Evolutionary conservation across 495 filamentous ascomycete species (phyloP).

Genomic region (Geopyxis carbonaria): DNA sequence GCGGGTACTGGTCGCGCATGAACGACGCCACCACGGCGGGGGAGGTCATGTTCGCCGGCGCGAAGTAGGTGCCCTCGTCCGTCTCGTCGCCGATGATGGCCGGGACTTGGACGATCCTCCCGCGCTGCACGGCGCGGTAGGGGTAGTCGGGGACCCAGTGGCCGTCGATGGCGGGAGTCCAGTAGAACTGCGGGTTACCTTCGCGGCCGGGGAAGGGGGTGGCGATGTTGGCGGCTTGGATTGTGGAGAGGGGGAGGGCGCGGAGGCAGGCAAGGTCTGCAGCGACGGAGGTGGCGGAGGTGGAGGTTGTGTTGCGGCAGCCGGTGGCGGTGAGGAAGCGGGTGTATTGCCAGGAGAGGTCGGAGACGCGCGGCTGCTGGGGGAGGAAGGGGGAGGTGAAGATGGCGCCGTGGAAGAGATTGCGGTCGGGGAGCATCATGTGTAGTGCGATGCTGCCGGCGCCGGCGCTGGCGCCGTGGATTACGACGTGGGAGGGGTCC

Average conservation of each 20-base stretch:
- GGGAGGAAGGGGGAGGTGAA: slow-evolving; percentile 8
- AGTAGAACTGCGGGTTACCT: not conserved
- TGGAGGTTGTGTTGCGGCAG: not conserved
- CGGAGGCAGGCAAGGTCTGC: slow-evolving; percentile 5
- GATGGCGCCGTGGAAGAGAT: slow-evolving; percentile 8
- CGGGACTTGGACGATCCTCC: not conserved
- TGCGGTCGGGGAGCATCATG: slow-evolving; percentile 1
- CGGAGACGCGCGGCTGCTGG: slow-evolving; percentile 1
- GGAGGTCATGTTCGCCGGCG: slow-evolving; percentile 2
- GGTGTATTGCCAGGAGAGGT: slow-evolving; percentile 3
- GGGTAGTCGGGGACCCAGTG: slow-evolving; percentile 5
- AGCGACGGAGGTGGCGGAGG: not conserved
- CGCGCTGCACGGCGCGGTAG: slow-evolving; percentile 1
- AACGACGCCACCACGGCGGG: not conserved
- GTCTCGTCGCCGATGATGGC: slow-evolving; percentile 3
- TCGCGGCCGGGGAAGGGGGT: slow-evolving; percentile 2
- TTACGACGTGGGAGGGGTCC: slow-evolving; percentile 28
- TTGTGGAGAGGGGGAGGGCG: slow-evolving; percentile 1
- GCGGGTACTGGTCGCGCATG: not conserved
- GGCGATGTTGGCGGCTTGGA: slow-evolving; percentile 6
- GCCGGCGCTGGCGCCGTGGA: slow-evolving; percentile 34
- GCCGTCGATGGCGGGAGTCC: slow-evolving; percentile 2
- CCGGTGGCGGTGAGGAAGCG: not conserved
- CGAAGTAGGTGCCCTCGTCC: slow-evolving; percentile 9
- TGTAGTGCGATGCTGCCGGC: slow-evolving; percentile 26